Evolutionary conservation across 2,329 filamentous ascomycete genomes (phyloP).

Genomic region (Diplodia mutila): DNA sequence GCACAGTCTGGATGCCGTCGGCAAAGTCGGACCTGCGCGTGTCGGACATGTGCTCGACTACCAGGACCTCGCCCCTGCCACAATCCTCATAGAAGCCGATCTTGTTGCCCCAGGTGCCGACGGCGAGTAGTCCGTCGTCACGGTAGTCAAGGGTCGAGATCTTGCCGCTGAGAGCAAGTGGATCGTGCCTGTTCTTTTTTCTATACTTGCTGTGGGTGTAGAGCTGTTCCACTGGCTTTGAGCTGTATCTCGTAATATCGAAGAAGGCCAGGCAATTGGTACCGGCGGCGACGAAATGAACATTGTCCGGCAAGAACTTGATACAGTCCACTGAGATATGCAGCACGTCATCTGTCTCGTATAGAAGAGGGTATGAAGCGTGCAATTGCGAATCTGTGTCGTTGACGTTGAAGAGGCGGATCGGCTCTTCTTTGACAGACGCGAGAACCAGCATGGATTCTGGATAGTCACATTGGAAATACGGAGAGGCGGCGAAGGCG

Average conservation of each 20-base stretch:
- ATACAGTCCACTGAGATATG: slow-evolving; percentile 36
- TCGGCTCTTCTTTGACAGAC: slow-evolving; percentile 58
- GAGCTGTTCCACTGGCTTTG: slow-evolving; percentile 35
- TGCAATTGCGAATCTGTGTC: slow-evolving; percentile 38
- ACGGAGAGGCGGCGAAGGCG: slow-evolving; percentile 58
- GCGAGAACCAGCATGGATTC: slow-evolving; percentile 56
- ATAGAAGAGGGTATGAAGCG: slow-evolving; percentile 60
- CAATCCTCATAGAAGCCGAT: slow-evolving; percentile 60
- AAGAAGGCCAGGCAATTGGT: slow-evolving; percentile 59
- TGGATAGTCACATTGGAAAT: slow-evolving; percentile 56
- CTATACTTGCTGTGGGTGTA: slow-evolving; percentile 43
- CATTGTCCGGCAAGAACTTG: slow-evolving; percentile 54
- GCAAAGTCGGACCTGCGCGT: slow-evolving; percentile 32
- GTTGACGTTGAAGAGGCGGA: slow-evolving; percentile 55
- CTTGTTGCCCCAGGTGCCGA: slow-evolving; percentile 60
- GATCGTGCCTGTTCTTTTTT: slow-evolving; percentile 46
- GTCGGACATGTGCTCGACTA: slow-evolving; percentile 32
- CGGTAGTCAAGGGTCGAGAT: slow-evolving; percentile 57
- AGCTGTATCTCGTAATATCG: slow-evolving; percentile 52
- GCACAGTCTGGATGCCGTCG: slow-evolving; percentile 57
- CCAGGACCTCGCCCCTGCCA: slow-evolving; percentile 54
- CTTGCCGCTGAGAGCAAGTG: slow-evolving; percentile 49
- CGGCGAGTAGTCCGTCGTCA: slow-evolving; percentile 55
- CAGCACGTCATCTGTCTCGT: slow-evolving; percentile 29
- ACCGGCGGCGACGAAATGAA: slow-evolving; percentile 61